Conservation (phyloP, 441 rosid genomes). For the Populus hybrid region DNA sequence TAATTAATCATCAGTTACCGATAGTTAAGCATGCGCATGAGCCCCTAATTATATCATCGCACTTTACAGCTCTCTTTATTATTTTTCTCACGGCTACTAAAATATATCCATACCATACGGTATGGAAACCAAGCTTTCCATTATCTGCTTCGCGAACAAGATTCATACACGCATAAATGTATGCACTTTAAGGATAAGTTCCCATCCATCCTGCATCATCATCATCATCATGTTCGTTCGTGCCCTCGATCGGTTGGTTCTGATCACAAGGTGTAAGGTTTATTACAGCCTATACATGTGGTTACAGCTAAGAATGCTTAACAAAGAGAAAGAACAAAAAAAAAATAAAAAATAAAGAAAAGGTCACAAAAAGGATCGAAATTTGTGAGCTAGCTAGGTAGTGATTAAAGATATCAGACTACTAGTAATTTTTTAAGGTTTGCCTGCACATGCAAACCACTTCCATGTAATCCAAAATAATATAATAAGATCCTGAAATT, state of each 20-base stretch:
- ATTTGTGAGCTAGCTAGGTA: not conserved
- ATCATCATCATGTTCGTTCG: not conserved
- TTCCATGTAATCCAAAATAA: not conserved
- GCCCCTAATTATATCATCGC: not conserved
- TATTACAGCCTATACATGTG: not conserved
- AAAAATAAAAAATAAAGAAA: not conserved
- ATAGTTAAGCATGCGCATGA: not conserved
- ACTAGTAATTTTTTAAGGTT: not conserved
- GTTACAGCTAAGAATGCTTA: conserved; percentile 3
- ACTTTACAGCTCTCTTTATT: not conserved
- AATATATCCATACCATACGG: not conserved
- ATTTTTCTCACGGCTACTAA: not conserved
- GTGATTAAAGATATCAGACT: not conserved
- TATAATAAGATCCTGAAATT: conserved; percentile 12
- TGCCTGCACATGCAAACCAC: conserved; percentile 10
- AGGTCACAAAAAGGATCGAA: not conserved
- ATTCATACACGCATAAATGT: not conserved
- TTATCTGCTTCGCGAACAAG: not conserved
- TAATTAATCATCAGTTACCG: not conserved
- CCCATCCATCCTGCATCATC: not conserved
- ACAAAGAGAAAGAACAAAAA: not conserved
- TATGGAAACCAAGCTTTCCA: not conserved
- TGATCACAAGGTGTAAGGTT: not conserved
- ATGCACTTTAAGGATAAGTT: not conserved
- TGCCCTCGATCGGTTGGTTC: conserved; percentile 1